These are phyloP conservation scores for Nakaseomyces kungkrabaensis DNA, from an alignment of 1,139 yeast species.

Conservation along the genomic window DNA sequence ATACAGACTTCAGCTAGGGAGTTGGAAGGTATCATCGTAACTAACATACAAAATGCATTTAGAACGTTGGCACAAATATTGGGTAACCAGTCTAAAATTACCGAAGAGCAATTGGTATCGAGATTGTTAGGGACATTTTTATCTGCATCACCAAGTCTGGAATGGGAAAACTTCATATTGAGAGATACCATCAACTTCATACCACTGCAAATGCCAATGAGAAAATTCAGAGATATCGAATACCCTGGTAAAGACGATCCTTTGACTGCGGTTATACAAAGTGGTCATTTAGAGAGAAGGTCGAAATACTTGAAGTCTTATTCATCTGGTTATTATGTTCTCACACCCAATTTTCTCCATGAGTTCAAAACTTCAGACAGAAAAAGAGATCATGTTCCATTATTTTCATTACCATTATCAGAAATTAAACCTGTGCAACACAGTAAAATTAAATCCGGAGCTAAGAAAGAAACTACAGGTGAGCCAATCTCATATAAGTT, in stretches of 20 bases:
- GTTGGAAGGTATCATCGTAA: slow-evolving; percentile 76
- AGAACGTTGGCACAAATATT: slow-evolving; percentile 59
- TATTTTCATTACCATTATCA: slow-evolving; percentile 72
- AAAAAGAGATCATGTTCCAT: slow-evolving; percentile 75
- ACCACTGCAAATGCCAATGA: slow-evolving; percentile 59
- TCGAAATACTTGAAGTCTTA: slow-evolving; percentile 86
- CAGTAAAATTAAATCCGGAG: slow-evolving; percentile 57
- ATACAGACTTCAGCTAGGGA: slow-evolving; percentile 83
- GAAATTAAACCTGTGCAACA: slow-evolving; percentile 80
- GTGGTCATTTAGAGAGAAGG: slow-evolving; percentile 79
- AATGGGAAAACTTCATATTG: slow-evolving; percentile 79
- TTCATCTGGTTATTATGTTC: slow-evolving; percentile 81
- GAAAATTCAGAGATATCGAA: slow-evolving; percentile 51
- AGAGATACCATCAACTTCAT: slow-evolving; percentile 63
- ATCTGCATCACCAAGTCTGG: slow-evolving; percentile 66
- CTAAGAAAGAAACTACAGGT: slow-evolving; percentile 32
- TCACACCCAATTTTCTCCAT: slow-evolving; percentile 80
- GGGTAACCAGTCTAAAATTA: slow-evolving; percentile 59
- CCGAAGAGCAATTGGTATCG: slow-evolving; percentile 55
- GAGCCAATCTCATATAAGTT: slow-evolving; percentile 3
- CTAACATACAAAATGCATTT: slow-evolving; percentile 76
- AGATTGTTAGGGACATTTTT: slow-evolving; percentile 66
- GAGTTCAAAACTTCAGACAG: slow-evolving; percentile 83
- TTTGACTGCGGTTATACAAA: slow-evolving; percentile 58
- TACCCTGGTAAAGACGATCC: slow-evolving; percentile 66